These are phyloP conservation scores for Avena sativa DNA, from an alignment of 176 grass and related monocot genomes.

Conservation along the genomic window DNA sequence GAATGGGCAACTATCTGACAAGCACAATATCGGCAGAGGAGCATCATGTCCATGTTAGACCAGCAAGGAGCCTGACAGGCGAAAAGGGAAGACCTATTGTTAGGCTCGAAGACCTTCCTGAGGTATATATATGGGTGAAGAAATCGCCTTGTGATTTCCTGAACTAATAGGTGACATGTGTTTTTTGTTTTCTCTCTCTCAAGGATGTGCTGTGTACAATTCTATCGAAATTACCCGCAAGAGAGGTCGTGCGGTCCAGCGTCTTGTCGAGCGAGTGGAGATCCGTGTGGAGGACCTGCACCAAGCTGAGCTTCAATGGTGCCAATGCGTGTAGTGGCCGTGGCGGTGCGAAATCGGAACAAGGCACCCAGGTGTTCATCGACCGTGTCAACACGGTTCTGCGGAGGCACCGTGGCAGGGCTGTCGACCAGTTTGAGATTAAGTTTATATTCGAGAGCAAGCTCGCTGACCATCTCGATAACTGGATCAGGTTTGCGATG, in stretches of 20 bases:
- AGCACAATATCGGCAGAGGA: neutral
- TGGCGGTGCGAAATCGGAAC: neutral
- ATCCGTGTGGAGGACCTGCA: neutral
- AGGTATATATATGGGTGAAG: neutral
- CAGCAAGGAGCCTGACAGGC: neutral
- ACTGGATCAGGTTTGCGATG: neutral
- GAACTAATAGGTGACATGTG: neutral
- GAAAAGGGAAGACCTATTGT: neutral
- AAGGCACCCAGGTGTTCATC: neutral
- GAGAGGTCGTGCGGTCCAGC: neutral
- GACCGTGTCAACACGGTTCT: neutral
- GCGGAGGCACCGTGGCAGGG: neutral
- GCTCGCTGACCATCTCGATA: neutral
- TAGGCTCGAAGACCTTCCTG: neutral
- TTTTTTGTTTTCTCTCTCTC: neutral
- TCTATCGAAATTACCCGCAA: neutral
- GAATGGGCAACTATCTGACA: neutral
- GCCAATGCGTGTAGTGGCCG: neutral
- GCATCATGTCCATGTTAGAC: neutral
- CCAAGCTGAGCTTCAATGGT: neutral
- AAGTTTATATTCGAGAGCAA: neutral
- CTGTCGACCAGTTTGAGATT: neutral
- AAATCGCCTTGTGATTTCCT: neutral
- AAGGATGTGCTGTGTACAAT: neutral
- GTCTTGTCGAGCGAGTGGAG: neutral